Conservation (phyloP, 768 basidiomycete species). For the Kwoniella mangroviensis region DNA sequence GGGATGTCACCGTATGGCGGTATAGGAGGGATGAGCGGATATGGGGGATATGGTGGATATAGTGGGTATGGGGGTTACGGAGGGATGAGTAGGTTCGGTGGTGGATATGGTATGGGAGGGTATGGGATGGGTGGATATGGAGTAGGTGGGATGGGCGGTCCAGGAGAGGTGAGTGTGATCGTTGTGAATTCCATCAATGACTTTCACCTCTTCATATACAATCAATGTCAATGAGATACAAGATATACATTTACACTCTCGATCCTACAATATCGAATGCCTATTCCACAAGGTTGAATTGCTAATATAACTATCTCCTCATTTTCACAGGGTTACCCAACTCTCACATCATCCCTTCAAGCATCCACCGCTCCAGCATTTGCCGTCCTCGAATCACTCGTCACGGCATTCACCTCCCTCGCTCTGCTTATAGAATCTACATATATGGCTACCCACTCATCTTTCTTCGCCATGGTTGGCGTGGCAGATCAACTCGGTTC, state of each 20-base stretch:
- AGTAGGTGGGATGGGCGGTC: conserved; percentile 63
- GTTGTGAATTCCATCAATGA: not conserved
- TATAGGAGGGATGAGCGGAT: conserved; percentile 57
- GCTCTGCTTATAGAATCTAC: conserved; percentile 97
- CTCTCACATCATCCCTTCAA: conserved; percentile 86
- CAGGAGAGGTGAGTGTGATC: conserved; percentile 59
- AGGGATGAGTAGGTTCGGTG: conserved; percentile 35
- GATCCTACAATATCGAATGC: no score
- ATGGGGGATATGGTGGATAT: conserved; percentile 59
- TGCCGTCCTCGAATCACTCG: conserved; percentile 87
- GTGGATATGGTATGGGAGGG: conserved; percentile 52
- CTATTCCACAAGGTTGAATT: not conserved
- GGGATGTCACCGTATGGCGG: conserved; percentile 39
- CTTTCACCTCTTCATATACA: not conserved
- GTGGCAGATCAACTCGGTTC: conserved; percentile 94
- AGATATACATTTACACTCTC: not conserved
- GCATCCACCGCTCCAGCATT: conserved; percentile 90
- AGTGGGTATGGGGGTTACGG: conserved; percentile 58
- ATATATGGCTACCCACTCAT: conserved; percentile 95
- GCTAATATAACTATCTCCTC: conserved; percentile 51
- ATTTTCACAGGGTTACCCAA: conserved; percentile 62
- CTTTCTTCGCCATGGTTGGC: conserved; percentile 86
- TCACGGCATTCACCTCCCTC: conserved; percentile 91
- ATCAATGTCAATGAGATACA: not conserved
- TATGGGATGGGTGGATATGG: conserved; percentile 43